Conservation (phyloP, 768 basidiomycete species). For the Mrakia frigida region DNA sequence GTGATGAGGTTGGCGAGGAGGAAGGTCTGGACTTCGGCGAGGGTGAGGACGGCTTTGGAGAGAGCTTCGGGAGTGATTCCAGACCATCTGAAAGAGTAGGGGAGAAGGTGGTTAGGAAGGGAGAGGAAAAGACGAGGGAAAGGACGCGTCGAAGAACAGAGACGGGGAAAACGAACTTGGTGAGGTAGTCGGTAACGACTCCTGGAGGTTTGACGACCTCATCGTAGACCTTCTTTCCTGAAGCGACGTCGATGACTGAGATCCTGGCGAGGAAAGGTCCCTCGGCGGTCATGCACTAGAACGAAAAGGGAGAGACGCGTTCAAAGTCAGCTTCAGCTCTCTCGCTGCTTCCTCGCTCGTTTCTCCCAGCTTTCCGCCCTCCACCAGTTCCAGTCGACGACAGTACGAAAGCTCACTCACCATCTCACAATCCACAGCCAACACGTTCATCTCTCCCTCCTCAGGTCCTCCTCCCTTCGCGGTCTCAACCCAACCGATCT, state of each 20-base stretch:
- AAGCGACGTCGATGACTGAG: slow-evolving; percentile 71
- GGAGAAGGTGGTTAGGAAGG: background rate
- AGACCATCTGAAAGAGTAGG: slow-evolving; percentile 61
- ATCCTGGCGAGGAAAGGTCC: slow-evolving; percentile 67
- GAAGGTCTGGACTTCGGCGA: slow-evolving; percentile 68
- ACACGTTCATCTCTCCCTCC: slow-evolving; percentile 47
- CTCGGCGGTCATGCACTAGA: slow-evolving; percentile 77
- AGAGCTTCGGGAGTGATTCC: slow-evolving; percentile 80
- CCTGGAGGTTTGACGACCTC: slow-evolving; percentile 81
- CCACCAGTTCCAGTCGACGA: background rate
- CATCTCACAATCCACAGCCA: slow-evolving; percentile 97
- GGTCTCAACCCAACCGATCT: slow-evolving; percentile 74
- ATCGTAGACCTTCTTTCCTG: slow-evolving; percentile 73
- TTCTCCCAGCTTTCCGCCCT: background rate
- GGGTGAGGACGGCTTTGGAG: slow-evolving; percentile 64
- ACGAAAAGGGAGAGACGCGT: background rate
- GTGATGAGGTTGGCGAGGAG: slow-evolving; percentile 52
- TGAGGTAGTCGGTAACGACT: slow-evolving; percentile 86
- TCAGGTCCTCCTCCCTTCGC: slow-evolving; percentile 48
- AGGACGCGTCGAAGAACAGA: background rate
- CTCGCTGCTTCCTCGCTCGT: background rate
- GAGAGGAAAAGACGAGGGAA: background rate
- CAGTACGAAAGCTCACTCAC: slow-evolving; percentile 48
- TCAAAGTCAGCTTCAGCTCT: background rate
- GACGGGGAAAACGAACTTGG: slow-evolving; percentile 54